Percentiles rank a stretch among this genome's conserved stretches.
Conservation (phyloP, 2,329 filamentous ascomycete genomes). For the Byssoonygena ceratinophila region DNA sequence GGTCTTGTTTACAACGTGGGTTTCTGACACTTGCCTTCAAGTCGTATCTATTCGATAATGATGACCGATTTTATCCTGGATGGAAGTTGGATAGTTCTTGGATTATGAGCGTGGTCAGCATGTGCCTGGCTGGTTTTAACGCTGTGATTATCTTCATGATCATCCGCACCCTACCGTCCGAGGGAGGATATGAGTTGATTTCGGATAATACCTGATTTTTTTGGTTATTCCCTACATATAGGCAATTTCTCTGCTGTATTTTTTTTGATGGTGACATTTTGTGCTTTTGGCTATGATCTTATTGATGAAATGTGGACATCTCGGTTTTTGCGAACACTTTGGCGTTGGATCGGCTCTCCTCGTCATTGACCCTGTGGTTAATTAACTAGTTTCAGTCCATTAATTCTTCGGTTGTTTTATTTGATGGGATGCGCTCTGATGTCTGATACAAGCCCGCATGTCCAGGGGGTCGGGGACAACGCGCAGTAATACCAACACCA, state of each 20-base stretch:
- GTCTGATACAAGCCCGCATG: too few relatives aligned
- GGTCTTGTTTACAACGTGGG: neutral
- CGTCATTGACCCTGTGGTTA: neutral
- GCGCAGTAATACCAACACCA: too few relatives aligned
- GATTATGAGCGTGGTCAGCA: slow-evolving; percentile 57
- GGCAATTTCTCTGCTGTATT: neutral
- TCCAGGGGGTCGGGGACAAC: too few relatives aligned
- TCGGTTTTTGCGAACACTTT: too few relatives aligned
- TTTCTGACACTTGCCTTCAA: slow-evolving; percentile 28
- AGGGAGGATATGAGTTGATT: slow-evolving; percentile 78
- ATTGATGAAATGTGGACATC: neutral
- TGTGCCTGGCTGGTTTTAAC: slow-evolving; percentile 45
- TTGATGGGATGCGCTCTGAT: too few relatives aligned
- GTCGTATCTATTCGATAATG: slow-evolving; percentile 74
- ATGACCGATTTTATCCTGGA: slow-evolving; percentile 70
- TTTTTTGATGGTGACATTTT: neutral
- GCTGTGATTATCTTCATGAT: slow-evolving; percentile 53
- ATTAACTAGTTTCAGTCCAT: too few relatives aligned
- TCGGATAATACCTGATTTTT: slow-evolving; percentile 29
- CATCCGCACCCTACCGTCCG: slow-evolving; percentile 60
- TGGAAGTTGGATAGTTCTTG: slow-evolving; percentile 74
- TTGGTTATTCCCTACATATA: neutral
- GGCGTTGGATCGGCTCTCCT: too few relatives aligned
- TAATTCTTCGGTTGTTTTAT: too few relatives aligned
- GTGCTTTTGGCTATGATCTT: neutral